Conservation (phyloP, 768 basidiomycete genomes). For the Podaxis mareebaensis region DNA sequence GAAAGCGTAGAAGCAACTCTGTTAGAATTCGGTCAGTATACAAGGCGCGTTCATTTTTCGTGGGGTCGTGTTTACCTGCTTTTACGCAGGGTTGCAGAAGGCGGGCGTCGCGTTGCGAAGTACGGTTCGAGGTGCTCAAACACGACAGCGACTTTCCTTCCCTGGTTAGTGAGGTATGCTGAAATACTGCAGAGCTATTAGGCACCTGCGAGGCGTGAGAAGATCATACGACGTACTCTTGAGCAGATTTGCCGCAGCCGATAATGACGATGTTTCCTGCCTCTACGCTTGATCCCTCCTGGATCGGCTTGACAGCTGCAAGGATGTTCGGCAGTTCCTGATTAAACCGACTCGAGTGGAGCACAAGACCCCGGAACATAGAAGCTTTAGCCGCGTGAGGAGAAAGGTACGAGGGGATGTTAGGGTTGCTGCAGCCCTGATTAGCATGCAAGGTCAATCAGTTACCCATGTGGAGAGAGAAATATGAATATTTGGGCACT, state of each 20-base stretch:
- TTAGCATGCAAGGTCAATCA: background rate
- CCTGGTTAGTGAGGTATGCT: constrained; percentile 49
- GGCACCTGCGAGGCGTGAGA: background rate
- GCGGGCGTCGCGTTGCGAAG: constrained; percentile 43
- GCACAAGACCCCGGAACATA: constrained; percentile 45
- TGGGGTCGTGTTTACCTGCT: constrained; percentile 43
- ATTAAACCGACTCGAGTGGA: constrained; percentile 54
- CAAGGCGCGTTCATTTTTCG: background rate
- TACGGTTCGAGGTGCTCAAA: constrained; percentile 53
- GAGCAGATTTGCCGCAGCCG: constrained; percentile 67
- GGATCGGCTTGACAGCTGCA: constrained; percentile 24
- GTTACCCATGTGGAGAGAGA: background rate
- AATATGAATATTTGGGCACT: background rate
- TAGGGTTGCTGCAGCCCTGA: constrained; percentile 59
- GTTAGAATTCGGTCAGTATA: background rate
- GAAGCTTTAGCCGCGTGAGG: constrained; percentile 33
- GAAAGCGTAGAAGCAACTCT: constrained; percentile 52
- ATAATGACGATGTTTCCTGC: constrained; percentile 43
- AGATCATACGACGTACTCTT: constrained; percentile 41
- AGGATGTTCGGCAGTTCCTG: constrained; percentile 43
- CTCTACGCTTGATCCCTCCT: constrained; percentile 11
- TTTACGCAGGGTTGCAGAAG: constrained; percentile 57
- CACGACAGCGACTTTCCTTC: constrained; percentile 47
- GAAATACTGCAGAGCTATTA: constrained; percentile 36
- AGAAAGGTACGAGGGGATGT: constrained; percentile 44